These are phyloP conservation scores for Herpetospermum pedunculosum DNA, from an alignment of 306 rosid genomes.

Conservation along the genomic window DNA sequence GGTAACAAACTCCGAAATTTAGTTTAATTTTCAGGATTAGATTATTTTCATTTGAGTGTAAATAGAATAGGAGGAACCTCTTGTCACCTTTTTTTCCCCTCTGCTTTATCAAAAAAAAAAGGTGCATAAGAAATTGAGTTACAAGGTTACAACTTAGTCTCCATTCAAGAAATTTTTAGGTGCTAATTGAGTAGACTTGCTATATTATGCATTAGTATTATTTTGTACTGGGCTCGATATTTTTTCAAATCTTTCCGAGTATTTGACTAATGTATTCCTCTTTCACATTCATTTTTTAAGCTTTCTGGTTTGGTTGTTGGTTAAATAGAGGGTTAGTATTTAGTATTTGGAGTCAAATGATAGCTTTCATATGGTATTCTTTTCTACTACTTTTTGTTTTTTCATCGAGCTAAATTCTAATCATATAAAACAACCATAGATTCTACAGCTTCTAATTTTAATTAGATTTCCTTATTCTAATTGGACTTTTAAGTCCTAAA, in stretches of 20 bases:
- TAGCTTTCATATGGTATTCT: neutral
- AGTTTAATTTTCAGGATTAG: neutral
- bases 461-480: neutral
- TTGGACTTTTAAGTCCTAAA: neutral
- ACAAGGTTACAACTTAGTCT: neutral
- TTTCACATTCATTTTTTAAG: neutral
- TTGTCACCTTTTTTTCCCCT: neutral
- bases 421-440: neutral
- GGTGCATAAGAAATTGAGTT: neutral
- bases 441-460: neutral
- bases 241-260: too few species aligned
- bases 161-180: neutral
- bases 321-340: neutral
- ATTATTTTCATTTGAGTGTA: neutral
- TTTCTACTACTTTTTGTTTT: neutral
- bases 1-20: constrained; percentile 28
- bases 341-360: neutral
- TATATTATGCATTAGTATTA: neutral
- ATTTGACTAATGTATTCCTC: too few species aligned
- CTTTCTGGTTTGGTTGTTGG: neutral
- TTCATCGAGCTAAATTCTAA: neutral
- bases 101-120: too few species aligned
- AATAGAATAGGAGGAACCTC: neutral
- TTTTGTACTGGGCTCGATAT: too few species aligned
- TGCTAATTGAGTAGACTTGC: neutral